A percentile compares a stretch with the other conserved stretches of the same genome.
These are phyloP conservation scores for Corchorus olitorius DNA, from an alignment of 345 rosid genomes.

Conservation along the genomic window DNA sequence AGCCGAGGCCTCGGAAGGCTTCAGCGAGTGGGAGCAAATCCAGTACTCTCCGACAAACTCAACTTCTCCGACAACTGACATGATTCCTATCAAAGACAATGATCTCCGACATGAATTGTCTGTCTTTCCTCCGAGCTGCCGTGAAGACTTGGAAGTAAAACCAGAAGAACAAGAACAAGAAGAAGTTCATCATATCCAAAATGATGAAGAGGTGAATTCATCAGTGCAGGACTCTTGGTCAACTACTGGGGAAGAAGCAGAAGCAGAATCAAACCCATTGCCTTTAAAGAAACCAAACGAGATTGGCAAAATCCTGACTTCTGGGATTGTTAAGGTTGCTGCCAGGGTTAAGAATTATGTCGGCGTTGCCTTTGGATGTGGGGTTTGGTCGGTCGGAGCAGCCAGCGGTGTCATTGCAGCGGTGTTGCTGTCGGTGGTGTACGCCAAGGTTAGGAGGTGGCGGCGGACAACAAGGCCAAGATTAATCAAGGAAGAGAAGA, in stretches of 20 bases:
- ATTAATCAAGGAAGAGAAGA: slow-evolving; percentile 26
- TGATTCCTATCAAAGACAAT: slow-evolving; percentile 16
- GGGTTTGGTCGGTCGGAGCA: slow-evolving; percentile 36
- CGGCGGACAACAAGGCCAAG: slow-evolving; percentile 19
- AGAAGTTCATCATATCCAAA: slow-evolving; percentile 1
- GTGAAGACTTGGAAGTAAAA: slow-evolving; percentile 31
- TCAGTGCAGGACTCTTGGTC: slow-evolving; percentile 19
- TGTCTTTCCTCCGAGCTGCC: slow-evolving; percentile 41
- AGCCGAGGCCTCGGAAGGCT: slow-evolving; percentile 22
- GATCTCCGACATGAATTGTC: slow-evolving; percentile 7
- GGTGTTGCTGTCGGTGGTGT: slow-evolving; percentile 27
- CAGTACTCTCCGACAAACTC: slow-evolving; percentile 16
- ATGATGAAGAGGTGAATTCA: slow-evolving; percentile 22
- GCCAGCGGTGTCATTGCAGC: slow-evolving; percentile 27
- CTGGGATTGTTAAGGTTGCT: slow-evolving; percentile 28
- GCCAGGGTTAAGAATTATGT: slow-evolving; percentile 24
- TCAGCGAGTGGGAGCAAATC: slow-evolving; percentile 48
- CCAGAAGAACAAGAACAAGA: neutral
- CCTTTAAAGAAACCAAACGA: slow-evolving; percentile 14
- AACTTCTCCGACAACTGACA: slow-evolving; percentile 11
- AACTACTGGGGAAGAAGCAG: neutral
- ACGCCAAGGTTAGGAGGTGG: slow-evolving; percentile 30
- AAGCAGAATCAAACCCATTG: slow-evolving; percentile 3
- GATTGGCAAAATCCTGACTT: slow-evolving; percentile 19
- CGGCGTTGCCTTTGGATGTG: slow-evolving; percentile 15